Base-by-base conservation (phyloP, 441 rosid species). In the Populus hybrid region DNA sequence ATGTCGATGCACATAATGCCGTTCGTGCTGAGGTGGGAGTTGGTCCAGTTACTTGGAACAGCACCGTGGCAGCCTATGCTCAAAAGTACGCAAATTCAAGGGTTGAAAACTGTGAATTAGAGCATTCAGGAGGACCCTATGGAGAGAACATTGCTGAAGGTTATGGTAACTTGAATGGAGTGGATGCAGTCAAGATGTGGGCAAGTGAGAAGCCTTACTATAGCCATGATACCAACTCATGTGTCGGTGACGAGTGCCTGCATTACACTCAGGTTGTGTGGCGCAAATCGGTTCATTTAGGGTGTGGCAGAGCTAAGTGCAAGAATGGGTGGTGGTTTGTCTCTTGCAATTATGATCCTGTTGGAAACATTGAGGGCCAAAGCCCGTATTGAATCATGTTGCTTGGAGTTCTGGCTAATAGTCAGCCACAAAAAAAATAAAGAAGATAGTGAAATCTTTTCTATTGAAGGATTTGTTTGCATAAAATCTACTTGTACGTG, bases 261-360 rank as follows among this genome's bases (percentile, higher is more conserved):
- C 94, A 89, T 42, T 91, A 90, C 61, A 86, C 91, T n/a, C 92
- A 88, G 72, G 69, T 89, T 16, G 90, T 91, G 76, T 89, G 93
- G 93, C 36, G 85, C 38, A 78, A 85, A 24, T 84, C 90, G 24
- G 82, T 83, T 21, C 81, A 73, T 4, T 77, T 91, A 0, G 93
- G 93, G 16, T 88, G 93, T 74, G 93, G 87, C 16, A 82, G 83
- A 26, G 89, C 83, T 1, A 82, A 75, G 79, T 88, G 92, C 79
- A 38, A 10, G 18, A 75, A 69, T 18, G 78, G 82, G 8, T 70
- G 77, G 59, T 46, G 69, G 46, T 76, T 71, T 20, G 73, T 76
- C 7, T 36, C 73, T 23, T 72, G 82, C 57, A 76, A 80, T 24
- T 72, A 80, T 59, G 66, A 76, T 46, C 82, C 79, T 26, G 64